A percentile compares a stretch with the other conserved stretches of the same genome.
Conservation (phyloP, 768 basidiomycete genomes). For the Heimioporus sp. region DNA sequence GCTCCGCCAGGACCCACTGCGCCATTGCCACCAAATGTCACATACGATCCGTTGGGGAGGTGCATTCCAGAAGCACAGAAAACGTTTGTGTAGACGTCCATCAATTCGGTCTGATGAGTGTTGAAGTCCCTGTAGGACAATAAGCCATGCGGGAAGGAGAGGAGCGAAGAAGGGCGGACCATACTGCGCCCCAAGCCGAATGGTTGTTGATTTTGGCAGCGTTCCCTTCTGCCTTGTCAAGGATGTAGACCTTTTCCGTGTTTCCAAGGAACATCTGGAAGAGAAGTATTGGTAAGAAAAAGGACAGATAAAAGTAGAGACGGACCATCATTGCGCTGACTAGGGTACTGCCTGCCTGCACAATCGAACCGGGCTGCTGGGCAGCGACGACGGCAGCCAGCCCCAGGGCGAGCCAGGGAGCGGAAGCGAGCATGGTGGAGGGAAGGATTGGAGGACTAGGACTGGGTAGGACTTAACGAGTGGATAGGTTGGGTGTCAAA, state of each 20-base stretch:
- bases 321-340: conserved; percentile 57
- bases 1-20: conserved; percentile 67
- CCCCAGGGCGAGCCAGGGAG: conserved; percentile 44
- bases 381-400: conserved; percentile 36
- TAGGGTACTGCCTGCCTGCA: conserved; percentile 32
- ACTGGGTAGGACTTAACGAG: conserved; percentile 9
- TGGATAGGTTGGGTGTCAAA: conserved; percentile 6
- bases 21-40: conserved; percentile 75
- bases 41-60: conserved; percentile 74
- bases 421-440: conserved; percentile 28
- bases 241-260: conserved; percentile 77
- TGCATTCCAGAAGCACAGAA: conserved; percentile 87
- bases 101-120: conserved; percentile 14
- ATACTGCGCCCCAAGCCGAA: conserved; percentile 73
- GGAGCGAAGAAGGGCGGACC: conserved; percentile 33
- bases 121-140: conserved; percentile 22
- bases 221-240: conserved; percentile 91
- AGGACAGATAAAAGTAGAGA: background rate
- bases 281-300: background rate
- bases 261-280: conserved; percentile 78
- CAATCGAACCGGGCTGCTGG: conserved; percentile 24
- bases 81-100: conserved; percentile 56
- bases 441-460: conserved; percentile 6
- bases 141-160: background rate
- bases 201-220: conserved; percentile 61